Conservation (phyloP, 225 moss, liverwort and hornwort species). For the Polytrichum formosum region DNA sequence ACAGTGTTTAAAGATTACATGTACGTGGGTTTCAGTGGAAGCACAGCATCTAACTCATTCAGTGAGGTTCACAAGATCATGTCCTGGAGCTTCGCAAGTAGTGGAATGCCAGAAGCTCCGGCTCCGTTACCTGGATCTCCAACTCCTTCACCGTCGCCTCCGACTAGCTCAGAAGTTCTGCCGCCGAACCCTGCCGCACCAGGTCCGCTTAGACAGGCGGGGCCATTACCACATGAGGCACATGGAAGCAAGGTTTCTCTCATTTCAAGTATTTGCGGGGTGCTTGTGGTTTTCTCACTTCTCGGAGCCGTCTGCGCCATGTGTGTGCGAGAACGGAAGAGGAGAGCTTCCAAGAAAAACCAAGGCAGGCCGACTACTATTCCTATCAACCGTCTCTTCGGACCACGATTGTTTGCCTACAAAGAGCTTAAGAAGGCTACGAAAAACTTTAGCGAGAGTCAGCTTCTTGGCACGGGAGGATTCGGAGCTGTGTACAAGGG, state of each 20-base stretch:
- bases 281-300: background rate
- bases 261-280: background rate
- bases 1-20: slow-evolving; percentile 12
- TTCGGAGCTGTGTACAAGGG: slow-evolving; percentile 52
- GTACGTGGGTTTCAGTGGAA: slow-evolving; percentile 21
- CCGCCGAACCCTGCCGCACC: too few species aligned
- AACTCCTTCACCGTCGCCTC: too few species aligned
- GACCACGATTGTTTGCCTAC: slow-evolving; percentile 26
- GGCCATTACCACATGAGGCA: too few species aligned
- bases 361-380: background rate
- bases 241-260: background rate
- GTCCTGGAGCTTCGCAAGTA: slow-evolving; percentile 16
- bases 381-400: background rate
- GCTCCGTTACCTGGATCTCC: too few species aligned
- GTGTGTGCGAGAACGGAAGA: background rate
- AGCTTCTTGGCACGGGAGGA: slow-evolving; percentile 36
- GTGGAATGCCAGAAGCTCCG: background rate
- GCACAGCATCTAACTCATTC: background rate
- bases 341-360: background rate
- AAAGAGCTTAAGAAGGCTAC: slow-evolving; percentile 41
- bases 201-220: too few species aligned
- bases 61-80: background rate
- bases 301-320: background rate
- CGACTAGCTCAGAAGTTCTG: too few species aligned
- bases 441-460: slow-evolving; percentile 19